Evolutionary conservation across 2,329 filamentous ascomycete genomes (phyloP).

Genomic region (Trichoderma sp.): DNA sequence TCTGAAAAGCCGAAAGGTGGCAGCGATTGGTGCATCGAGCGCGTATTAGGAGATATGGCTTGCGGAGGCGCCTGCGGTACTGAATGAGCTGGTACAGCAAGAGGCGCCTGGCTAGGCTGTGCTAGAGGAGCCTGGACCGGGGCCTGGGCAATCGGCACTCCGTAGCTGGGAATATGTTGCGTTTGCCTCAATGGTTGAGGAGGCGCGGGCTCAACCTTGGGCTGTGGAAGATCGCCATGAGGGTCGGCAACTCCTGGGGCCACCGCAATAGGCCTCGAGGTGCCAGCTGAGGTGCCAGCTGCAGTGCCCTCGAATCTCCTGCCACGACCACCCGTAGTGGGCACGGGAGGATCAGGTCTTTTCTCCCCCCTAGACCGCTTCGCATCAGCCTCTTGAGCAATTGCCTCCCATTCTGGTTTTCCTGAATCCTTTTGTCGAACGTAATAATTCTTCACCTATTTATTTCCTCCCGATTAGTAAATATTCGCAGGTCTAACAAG

Average conservation of each 20-base stretch:
- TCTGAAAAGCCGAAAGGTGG: constrained; percentile 46
- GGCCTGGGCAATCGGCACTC: constrained; percentile 46
- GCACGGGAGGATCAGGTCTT: constrained; percentile 57
- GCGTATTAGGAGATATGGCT: constrained; percentile 45
- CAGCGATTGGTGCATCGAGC: constrained; percentile 43
- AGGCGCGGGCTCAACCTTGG: constrained; percentile 44
- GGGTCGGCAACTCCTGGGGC: constrained; percentile 42
- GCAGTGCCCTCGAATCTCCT: constrained; percentile 49
- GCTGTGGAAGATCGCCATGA: constrained; percentile 42
- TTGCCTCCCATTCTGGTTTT: constrained; percentile 56
- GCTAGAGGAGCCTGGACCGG: constrained; percentile 33
- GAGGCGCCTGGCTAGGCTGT: constrained; percentile 28
- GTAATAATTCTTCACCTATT: constrained; percentile 66
- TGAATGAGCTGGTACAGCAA: constrained; percentile 36
- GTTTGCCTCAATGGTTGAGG: constrained; percentile 35
- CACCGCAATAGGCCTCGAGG: constrained; percentile 45
- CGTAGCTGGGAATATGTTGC: constrained; percentile 43
- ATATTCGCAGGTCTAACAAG: neutral
- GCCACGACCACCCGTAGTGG: constrained; percentile 46
- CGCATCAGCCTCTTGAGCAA: constrained; percentile 58
- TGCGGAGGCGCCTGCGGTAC: constrained; percentile 39
- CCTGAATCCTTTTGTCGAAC: constrained; percentile 59
- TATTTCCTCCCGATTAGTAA: neutral
- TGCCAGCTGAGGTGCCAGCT: constrained; percentile 26
- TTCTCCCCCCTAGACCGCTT: constrained; percentile 56